Evolutionary conservation across 2,329 filamentous ascomycete species (phyloP), one percentile per base, ranked within the genome.

Genomic region (Colletotrichum lini): DNA sequence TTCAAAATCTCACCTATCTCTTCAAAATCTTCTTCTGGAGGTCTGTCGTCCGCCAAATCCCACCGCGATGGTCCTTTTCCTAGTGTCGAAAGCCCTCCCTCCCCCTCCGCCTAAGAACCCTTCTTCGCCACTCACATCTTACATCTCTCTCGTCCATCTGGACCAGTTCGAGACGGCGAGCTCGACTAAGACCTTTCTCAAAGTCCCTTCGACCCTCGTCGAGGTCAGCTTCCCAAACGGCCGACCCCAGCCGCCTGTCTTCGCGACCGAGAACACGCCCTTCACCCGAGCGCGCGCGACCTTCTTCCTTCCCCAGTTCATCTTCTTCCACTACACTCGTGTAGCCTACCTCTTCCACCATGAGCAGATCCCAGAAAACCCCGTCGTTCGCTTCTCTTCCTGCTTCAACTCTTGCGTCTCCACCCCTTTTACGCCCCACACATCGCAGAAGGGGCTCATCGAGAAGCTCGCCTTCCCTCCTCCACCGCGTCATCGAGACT

Each of bases 341-440:
- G 52, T 54, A 30, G 30, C 18, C 16, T 54, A 13, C 18, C 4
- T 18, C 18, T 54, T 30, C 26, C 8, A 2, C 10, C 4, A 1
- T 4, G 2, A 13, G 1, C 10, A n/a, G 13, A n/a, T 18, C 30
- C 13, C 52, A 18, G 8, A 0, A 2, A 21, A 18, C 1, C 0
- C 5, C 10, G 2, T 8, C 18, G 8, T 10, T 3, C 9, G 4
- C 1, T 6, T 38, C 9, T 9, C 2, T 18, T 38, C 18, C 21
- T 18, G 3, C 10, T 3, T n/a, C 1, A 9, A 35, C 0, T 4
- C 30, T 21, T 30, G 9, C 9, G 52, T 13, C 8, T 54, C 16
- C 52, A 3, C 7, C 26, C 5, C 3, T 21, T 21, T 18, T 38
- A 6, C 30, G 4, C 52, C 52, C 5, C 15, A 21, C 30, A 21